These are phyloP conservation scores for Cordyceps militaris DNA, from an alignment of 2,329 filamentous ascomycete species.

Conservation along the genomic window DNA sequence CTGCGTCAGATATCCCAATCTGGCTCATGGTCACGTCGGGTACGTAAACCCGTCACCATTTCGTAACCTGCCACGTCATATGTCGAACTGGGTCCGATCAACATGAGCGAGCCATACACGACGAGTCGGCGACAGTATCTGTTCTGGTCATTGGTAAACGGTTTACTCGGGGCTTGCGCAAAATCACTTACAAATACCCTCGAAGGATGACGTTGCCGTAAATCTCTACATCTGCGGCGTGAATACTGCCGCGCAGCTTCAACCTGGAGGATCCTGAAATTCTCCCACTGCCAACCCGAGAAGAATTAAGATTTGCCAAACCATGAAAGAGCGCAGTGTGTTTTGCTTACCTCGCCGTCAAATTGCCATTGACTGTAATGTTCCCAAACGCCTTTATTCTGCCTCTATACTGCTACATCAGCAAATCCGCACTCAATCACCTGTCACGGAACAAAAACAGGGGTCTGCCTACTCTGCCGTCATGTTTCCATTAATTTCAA, in stretches of 20 bases:
- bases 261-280: constrained; percentile 42
- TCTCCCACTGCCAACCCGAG: constrained; percentile 29
- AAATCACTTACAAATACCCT: constrained; percentile 34
- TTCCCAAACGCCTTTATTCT: constrained; percentile 41
- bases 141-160: neutral
- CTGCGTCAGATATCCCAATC: constrained; percentile 31
- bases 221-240: constrained; percentile 38
- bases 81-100: constrained; percentile 37
- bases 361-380: constrained; percentile 34
- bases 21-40: constrained; percentile 34
- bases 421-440: neutral
- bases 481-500: constrained; percentile 35
- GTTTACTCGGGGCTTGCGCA: neutral
- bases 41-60: constrained; percentile 35
- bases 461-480: constrained; percentile 31
- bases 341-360: constrained; percentile 29
- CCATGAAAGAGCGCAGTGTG: neutral
- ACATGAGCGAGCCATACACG: constrained; percentile 39
- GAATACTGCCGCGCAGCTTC: constrained; percentile 34
- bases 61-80: constrained; percentile 38
- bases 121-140: constrained; percentile 36
- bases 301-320: neutral
- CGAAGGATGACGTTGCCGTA: constrained; percentile 40
- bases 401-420: constrained; percentile 24
- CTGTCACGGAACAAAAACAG: neutral